These are phyloP conservation scores for Fomitopsis pulvina DNA, from an alignment of 768 basidiomycete species.

Conservation along the genomic window DNA sequence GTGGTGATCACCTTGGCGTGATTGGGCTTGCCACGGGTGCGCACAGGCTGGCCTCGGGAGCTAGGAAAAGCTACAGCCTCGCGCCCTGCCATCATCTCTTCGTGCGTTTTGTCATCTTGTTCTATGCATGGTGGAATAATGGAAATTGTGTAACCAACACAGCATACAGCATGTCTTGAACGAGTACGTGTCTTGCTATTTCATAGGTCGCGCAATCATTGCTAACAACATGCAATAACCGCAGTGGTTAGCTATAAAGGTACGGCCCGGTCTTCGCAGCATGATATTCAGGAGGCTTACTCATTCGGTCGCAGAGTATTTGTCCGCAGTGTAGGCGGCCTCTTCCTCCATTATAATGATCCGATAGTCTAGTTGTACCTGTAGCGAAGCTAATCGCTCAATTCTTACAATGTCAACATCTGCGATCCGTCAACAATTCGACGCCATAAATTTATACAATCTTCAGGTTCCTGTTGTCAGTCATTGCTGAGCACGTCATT, in stretches of 20 bases:
- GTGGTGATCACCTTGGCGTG: slow-evolving; percentile 45
- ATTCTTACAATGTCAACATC: too few relatives aligned
- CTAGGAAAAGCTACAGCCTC: slow-evolving; percentile 66
- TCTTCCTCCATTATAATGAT: slow-evolving; percentile 73
- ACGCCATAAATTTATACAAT: too few relatives aligned
- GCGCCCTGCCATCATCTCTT: slow-evolving; percentile 89
- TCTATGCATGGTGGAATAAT: neutral
- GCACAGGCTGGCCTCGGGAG: slow-evolving; percentile 32
- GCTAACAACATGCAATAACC: slow-evolving; percentile 33
- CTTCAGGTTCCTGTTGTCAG: too few relatives aligned
- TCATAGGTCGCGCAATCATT: neutral
- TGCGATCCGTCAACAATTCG: too few relatives aligned
- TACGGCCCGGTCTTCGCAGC: slow-evolving; percentile 14
- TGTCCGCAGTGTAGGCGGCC: slow-evolving; percentile 88
- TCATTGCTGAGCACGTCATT: too few relatives aligned
- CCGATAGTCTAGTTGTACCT: too few relatives aligned
- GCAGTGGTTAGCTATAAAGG: slow-evolving; percentile 79
- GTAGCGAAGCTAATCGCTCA: too few relatives aligned
- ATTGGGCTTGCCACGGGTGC: slow-evolving; percentile 12
- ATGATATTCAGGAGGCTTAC: neutral
- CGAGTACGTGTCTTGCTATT: slow-evolving; percentile 22
- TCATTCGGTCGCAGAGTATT: slow-evolving; percentile 54
- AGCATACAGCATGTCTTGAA: slow-evolving; percentile 87
- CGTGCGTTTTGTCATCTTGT: slow-evolving; percentile 36
- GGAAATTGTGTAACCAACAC: neutral